Percentiles rank a stretch among this genome's conserved stretches.
Conservation (phyloP, 2,329 filamentous ascomycete genomes). For the Pyrenochaeta sp. region DNA sequence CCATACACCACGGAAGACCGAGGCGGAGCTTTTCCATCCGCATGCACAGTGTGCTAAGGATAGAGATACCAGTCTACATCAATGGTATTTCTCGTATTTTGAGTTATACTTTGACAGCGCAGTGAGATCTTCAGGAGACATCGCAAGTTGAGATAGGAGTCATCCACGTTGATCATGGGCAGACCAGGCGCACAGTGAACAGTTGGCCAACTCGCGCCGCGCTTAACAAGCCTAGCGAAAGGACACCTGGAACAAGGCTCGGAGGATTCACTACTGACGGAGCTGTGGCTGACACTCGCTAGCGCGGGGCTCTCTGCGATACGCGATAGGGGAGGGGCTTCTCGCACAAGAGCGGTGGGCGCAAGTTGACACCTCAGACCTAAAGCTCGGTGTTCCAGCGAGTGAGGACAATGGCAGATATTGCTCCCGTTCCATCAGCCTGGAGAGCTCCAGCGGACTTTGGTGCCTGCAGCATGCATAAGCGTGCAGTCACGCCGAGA, state of each 20-base stretch:
- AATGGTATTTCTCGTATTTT: neutral
- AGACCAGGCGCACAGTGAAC: conserved; percentile 3
- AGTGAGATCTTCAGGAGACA: conserved; percentile 14
- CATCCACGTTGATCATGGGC: neutral
- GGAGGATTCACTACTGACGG: neutral
- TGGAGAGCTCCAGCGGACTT: neutral
- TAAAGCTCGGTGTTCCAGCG: neutral
- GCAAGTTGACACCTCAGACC: no score
- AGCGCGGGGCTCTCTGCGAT: conserved; percentile 20
- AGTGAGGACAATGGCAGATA: neutral
- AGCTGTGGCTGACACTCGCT: conserved; percentile 16
- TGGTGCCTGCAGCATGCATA: conserved; percentile 13
- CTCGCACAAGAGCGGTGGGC: neutral
- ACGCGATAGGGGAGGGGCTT: conserved; percentile 8
- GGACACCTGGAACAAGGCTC: conserved; percentile 21
- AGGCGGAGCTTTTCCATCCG: neutral
- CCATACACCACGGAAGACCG: neutral
- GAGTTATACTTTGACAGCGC: conserved; percentile 5
- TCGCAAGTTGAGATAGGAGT: conserved; percentile 11
- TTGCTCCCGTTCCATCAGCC: neutral
- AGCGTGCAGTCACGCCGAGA: conserved; percentile 11
- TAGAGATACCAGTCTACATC: neutral
- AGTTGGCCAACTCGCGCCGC: conserved; percentile 1
- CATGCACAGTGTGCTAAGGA: neutral
- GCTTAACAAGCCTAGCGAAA: conserved; percentile 9